phyloP scores from a whole-genome alignment of 129 eudicot genomes.

The Artemisia annua region DNA sequence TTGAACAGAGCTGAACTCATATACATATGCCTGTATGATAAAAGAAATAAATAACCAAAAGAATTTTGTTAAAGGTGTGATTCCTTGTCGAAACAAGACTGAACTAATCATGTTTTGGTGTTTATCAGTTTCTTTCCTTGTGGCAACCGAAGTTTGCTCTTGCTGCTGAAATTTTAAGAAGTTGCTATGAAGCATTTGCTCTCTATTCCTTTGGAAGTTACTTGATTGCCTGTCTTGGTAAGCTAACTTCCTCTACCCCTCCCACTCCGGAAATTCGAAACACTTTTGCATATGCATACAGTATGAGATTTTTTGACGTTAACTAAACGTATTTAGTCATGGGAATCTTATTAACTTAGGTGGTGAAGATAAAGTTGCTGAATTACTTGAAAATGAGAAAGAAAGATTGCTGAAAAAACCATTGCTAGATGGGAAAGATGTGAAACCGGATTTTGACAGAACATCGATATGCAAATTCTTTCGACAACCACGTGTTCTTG shows the following conservation, averaged over 20 bases:
- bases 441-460: conserved; percentile 33
- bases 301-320: background rate
- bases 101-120: conserved; percentile 4
- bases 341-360: conserved; percentile 40
- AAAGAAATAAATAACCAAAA: background rate
- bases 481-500: conserved; percentile 58
- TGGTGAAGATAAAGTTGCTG: conserved; percentile 68
- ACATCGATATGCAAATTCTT: conserved; percentile 57
- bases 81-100: background rate
- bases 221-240: conserved; percentile 95
- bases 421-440: conserved; percentile 54
- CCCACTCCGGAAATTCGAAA: background rate
- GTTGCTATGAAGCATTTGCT: conserved; percentile 97
- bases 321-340: conserved; percentile 6
- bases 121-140: conserved; percentile 68
- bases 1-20: background rate
- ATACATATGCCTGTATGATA: background rate
- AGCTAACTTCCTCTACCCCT: conserved; percentile 7
- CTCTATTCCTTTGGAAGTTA: conserved; percentile 94
- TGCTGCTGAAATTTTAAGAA: conserved; percentile 84
- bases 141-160: conserved; percentile 65
- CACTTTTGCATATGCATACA: background rate
- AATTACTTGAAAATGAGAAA: conserved; percentile 75
- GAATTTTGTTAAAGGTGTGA: background rate
- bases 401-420: conserved; percentile 53